Conservation (phyloP, 176 grass and related monocot genomes). For the Echinochloa phyllopogon region DNA sequence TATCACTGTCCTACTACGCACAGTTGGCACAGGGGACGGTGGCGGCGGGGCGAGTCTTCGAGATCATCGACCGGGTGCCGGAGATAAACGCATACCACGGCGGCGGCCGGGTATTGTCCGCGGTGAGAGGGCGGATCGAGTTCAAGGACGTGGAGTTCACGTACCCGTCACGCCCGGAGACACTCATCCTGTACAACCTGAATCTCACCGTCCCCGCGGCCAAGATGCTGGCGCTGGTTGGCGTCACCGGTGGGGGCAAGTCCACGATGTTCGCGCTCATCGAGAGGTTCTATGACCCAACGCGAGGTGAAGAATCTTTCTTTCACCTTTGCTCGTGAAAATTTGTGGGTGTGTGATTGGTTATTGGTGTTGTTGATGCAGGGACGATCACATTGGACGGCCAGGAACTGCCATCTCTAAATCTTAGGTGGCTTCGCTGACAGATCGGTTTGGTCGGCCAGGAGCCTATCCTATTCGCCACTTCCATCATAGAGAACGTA, state of each 20-base stretch:
- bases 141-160: conserved; percentile 68
- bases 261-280: conserved; percentile 74
- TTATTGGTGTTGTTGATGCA: neutral
- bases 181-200: conserved; percentile 53
- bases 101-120: conserved; percentile 14
- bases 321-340: no score
- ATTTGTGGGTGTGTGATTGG: neutral
- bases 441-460: conserved; percentile 69
- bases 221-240: conserved; percentile 57
- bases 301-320: conserved; percentile 34
- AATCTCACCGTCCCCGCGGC: conserved; percentile 48
- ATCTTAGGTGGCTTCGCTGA: conserved; percentile 63
- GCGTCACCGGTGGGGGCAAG: conserved; percentile 69
- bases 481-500: conserved; percentile 75
- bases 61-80: conserved; percentile 60
- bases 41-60: conserved; percentile 60
- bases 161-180: conserved; percentile 60
- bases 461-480: conserved; percentile 64
- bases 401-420: conserved; percentile 51
- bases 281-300: conserved; percentile 75
- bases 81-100: conserved; percentile 55
- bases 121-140: conserved; percentile 45
- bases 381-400: conserved; percentile 61
- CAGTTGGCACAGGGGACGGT: conserved; percentile 60
- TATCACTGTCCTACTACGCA: conserved; percentile 60